Evolutionary conservation across 2,329 filamentous ascomycete genomes (phyloP).

Genomic region (Cercospora sojina): DNA sequence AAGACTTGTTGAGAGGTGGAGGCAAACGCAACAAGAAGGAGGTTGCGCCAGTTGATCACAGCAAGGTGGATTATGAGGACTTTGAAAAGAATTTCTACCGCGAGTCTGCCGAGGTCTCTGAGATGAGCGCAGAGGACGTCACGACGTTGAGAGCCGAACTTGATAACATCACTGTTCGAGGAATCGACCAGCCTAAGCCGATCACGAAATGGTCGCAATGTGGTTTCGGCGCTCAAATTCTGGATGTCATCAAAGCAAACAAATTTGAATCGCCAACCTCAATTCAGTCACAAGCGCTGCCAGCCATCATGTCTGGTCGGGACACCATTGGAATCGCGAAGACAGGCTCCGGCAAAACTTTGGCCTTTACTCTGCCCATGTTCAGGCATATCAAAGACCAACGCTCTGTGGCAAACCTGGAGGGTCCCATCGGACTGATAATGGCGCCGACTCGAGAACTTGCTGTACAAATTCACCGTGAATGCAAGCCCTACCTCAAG

Average conservation of each 20-base stretch:
- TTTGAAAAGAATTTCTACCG: slow-evolving; percentile 95
- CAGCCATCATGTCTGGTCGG: slow-evolving; percentile 90
- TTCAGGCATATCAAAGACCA: slow-evolving; percentile 98
- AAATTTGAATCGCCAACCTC: slow-evolving; percentile 87
- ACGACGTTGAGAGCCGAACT: slow-evolving; percentile 79
- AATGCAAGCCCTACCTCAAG: slow-evolving; percentile 92
- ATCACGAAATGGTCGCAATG: slow-evolving; percentile 97
- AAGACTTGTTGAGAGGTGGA: slow-evolving; percentile 58
- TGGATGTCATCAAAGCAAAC: slow-evolving; percentile 78
- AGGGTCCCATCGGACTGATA: slow-evolving; percentile 84
- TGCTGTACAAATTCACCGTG: slow-evolving; percentile 87
- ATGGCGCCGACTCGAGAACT: slow-evolving; percentile 94
- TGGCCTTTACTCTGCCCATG: slow-evolving; percentile 94
- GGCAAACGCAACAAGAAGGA: slow-evolving; percentile 89
- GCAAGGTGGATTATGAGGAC: slow-evolving; percentile 77
- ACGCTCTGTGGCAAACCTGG: slow-evolving; percentile 72
- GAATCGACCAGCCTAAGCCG: slow-evolving; percentile 84
- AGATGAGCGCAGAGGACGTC: slow-evolving; percentile 82
- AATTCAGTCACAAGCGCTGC: slow-evolving; percentile 93
- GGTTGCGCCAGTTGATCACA: slow-evolving; percentile 82
- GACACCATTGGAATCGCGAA: slow-evolving; percentile 97
- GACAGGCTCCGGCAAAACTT: slow-evolving; percentile 95
- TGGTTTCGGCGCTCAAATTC: slow-evolving; percentile 78
- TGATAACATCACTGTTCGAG: slow-evolving; percentile 91
- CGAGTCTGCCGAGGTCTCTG: slow-evolving; percentile 78